Base-by-base conservation (phyloP, 768 basidiomycete species). In the Mycena epipterygia region DNA sequence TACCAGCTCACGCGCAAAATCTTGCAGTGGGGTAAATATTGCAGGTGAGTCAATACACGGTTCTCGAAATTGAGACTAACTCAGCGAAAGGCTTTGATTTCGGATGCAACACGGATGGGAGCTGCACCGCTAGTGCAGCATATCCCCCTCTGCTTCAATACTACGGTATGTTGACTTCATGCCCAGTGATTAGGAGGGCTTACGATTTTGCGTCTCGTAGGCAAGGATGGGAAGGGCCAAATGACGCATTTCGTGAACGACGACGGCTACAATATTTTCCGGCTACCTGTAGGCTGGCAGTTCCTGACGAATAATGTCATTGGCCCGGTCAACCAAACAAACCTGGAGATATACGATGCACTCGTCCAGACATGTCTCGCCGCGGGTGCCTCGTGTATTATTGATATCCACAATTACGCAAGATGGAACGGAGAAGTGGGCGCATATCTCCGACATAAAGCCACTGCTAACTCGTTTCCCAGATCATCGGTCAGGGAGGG, bases 331-430 rank as follows among this genome's bases (percentile, higher is more conserved):
- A 78, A 86, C 76, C 71, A 82, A 21, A 78, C 76, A 12, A 87
- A 86, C 67, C 83, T 90, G 57, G 76, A 78, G 0, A 78, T 85
- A 65, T 90, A 90, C 75, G 86, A 91, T 69, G 81, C 77, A 21
- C 82, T 89, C 29, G 87, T 89, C 23, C 84, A 89, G 76, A 76
- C 80, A 0, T 86, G 87, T 73, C 76, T 91, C 71, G 76, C 65
- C 11, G 84, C 86, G 2, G 89, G 89, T 0, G 86, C 88, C 9
- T 80, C 78, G 48, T 90, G 86, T 64, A 86, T 86, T 71, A 83
- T 91, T 55, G 89, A 90, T 76, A 82, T 87, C 41, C 89, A 89
- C 78, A 91, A 90, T 77, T 90, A 90, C 61, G 90, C 89, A n/a
- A 79, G 90, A 29, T 90, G 83, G 80, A 82, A 90, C 65, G 84